phyloP scores from a whole-genome alignment of 768 basidiomycete species.

The Boletus rubescentipes region DNA sequence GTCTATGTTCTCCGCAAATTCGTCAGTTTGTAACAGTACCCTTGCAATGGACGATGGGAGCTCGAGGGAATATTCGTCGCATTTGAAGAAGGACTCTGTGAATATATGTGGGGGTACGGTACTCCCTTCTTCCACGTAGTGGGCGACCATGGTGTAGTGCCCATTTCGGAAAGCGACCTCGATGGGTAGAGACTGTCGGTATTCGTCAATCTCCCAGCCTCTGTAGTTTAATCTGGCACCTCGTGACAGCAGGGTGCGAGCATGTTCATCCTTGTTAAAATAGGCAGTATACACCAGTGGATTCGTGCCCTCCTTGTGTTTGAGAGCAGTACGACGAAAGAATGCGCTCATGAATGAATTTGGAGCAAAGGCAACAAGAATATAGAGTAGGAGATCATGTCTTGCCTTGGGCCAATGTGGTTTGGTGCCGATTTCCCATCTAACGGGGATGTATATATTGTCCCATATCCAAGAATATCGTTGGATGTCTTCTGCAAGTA shows the following conservation, averaged over 20 bases:
- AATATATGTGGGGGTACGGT: background rate
- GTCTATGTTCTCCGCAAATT: background rate
- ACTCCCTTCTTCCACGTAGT: background rate
- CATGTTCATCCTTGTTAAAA: constrained; percentile 1
- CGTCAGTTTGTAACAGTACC: background rate
- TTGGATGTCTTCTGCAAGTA: background rate
- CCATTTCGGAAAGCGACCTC: background rate
- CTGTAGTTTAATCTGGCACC: background rate
- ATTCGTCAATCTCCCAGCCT: background rate
- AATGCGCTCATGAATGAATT: background rate
- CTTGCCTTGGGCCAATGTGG: background rate
- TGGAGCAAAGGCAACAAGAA: background rate
- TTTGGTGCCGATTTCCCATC: too few species aligned
- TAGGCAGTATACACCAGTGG: constrained; percentile 5
- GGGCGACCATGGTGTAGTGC: background rate
- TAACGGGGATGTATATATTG: background rate
- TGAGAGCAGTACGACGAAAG: background rate
- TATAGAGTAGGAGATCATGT: constrained; percentile 1
- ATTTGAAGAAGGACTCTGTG: background rate
- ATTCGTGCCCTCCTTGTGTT: constrained; percentile 1
- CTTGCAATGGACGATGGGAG: background rate
- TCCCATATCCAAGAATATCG: background rate
- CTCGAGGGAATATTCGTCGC: too few species aligned
- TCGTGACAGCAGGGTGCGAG: background rate
- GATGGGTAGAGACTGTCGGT: background rate